These are phyloP conservation scores for Oryza meyeriana DNA, from an alignment of 176 grass and related monocot species.

Conservation along the genomic window DNA sequence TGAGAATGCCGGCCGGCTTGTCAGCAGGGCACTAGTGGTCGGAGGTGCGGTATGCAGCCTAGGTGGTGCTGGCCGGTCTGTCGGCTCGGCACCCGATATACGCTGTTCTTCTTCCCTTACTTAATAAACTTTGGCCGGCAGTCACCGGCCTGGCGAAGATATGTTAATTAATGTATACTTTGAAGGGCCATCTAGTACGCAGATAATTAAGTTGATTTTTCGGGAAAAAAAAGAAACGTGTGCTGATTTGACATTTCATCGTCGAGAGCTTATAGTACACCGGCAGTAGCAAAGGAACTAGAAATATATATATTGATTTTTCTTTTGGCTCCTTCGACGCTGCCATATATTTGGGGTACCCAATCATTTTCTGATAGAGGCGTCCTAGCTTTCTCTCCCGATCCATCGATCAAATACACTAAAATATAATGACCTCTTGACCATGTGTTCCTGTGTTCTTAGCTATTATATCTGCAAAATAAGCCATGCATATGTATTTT, in stretches of 20 bases:
- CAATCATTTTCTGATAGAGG: slow-evolving; percentile 35
- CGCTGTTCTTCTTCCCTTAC: too few relatives aligned
- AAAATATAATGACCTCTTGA: too few relatives aligned
- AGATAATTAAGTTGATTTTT: background rate
- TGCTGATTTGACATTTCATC: background rate
- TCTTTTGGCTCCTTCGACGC: background rate
- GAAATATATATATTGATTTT: background rate
- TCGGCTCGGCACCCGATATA: too few relatives aligned
- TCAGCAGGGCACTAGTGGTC: too few relatives aligned
- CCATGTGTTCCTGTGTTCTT: too few relatives aligned
- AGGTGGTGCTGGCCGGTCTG: too few relatives aligned
- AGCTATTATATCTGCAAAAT: background rate
- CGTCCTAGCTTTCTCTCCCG: slow-evolving; percentile 10
- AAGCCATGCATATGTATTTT: background rate
- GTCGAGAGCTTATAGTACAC: background rate
- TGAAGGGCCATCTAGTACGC: background rate
- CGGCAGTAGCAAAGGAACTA: background rate
- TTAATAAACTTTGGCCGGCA: too few relatives aligned
- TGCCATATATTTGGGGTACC: slow-evolving; percentile 4
- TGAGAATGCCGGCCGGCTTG: too few relatives aligned
- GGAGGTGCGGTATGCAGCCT: too few relatives aligned
- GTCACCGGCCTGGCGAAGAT: too few relatives aligned
- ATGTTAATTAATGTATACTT: background rate
- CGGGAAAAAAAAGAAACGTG: background rate
- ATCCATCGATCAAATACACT: background rate